Conservation (phyloP, 257 asterid species). For the Mitragyna speciosa region DNA sequence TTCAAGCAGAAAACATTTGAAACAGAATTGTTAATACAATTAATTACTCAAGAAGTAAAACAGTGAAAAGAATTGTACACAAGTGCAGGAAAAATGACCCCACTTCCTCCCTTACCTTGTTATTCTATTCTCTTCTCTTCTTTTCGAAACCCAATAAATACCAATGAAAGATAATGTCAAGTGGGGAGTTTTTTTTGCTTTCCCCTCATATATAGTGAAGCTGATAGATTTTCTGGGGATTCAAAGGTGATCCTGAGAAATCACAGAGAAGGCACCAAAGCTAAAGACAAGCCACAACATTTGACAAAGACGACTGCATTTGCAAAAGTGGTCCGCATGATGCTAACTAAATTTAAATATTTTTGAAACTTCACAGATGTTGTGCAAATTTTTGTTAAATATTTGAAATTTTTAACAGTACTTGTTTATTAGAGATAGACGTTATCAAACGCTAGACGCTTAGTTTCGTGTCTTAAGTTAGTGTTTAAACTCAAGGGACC, state of each 20-base stretch:
- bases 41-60: neutral
- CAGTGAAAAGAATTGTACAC: neutral
- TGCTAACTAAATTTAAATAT: neutral
- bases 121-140: no score
- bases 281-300: neutral
- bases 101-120: neutral
- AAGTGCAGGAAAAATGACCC: neutral
- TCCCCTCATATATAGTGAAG: neutral
- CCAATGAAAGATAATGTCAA: neutral
- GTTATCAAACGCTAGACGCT: no score
- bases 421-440: neutral
- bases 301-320: neutral
- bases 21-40: no score
- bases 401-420: neutral
- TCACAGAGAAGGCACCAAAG: neutral
- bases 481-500: no score
- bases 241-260: neutral
- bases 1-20: neutral
- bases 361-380: no score
- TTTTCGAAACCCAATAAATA: no score
- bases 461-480: no score
- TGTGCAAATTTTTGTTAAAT: neutral
- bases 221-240: neutral
- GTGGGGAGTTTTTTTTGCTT: neutral
- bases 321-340: neutral